Conservation (phyloP, 1,284 basidiomycete genomes). For the Cryptococcus sp. region DNA sequence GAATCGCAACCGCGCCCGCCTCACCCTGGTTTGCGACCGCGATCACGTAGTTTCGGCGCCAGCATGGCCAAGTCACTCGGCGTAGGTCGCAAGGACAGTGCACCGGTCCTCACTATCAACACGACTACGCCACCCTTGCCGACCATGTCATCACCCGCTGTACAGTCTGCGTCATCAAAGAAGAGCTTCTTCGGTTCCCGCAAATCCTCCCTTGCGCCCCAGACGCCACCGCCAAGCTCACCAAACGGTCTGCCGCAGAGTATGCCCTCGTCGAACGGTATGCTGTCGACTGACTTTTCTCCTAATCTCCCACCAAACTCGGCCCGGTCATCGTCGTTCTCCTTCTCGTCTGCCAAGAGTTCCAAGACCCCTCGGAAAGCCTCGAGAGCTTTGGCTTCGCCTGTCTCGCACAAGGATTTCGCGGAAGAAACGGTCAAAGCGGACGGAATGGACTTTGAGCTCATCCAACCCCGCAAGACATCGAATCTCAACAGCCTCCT, state of each 20-base stretch:
- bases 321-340: slow-evolving; percentile 30
- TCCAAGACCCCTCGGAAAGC: slow-evolving; percentile 25
- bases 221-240: slow-evolving; percentile 12
- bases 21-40: slow-evolving; percentile 26
- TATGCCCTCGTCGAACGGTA: not conserved
- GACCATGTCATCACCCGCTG: slow-evolving; percentile 7
- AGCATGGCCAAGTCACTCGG: slow-evolving; percentile 32
- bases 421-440: slow-evolving; percentile 46
- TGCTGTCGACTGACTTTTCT: slow-evolving; percentile 14
- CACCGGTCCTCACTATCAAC: slow-evolving; percentile 12
- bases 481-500: slow-evolving; percentile 3
- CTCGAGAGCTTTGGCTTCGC: slow-evolving; percentile 23
- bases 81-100: slow-evolving; percentile 13
- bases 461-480: slow-evolving; percentile 44
- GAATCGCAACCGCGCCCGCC: not conserved
- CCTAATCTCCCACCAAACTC: slow-evolving; percentile 23
- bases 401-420: slow-evolving; percentile 47
- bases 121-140: not conserved
- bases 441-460: slow-evolving; percentile 51
- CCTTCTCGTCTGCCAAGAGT: slow-evolving; percentile 18
- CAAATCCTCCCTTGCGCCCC: slow-evolving; percentile 12
- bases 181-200: slow-evolving; percentile 19
- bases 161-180: slow-evolving; percentile 9
- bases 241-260: slow-evolving; percentile 6
- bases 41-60: slow-evolving; percentile 46